Base-by-base conservation (phyloP, 1,139 yeast species). In the Zygoascus meyerae region DNA sequence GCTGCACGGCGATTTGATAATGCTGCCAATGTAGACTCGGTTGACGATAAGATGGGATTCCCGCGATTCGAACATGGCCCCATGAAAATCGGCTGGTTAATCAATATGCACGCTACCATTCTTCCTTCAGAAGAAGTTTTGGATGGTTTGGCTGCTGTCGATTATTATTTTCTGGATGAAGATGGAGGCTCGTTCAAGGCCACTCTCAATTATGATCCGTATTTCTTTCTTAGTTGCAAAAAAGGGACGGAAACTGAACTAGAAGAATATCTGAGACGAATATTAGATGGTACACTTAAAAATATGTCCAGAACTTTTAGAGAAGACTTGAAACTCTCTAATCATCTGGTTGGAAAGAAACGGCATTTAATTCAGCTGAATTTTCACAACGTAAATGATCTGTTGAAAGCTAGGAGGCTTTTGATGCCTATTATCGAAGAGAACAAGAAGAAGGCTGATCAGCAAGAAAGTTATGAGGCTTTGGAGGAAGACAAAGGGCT, bases 101-200 rank as follows among this genome's bases (percentile, higher is more conserved):
- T 83, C 34, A 90, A 90, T 60, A 86, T 90, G 70, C 69, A 64
- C 49, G 47, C 63, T 61, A 76, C 86, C 2, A 75, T 82, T 1
- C 66, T 82, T 7, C 77, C 81, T 14, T 70, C 78, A 29, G 76
- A 75, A 8, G 81, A 77, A 26, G 71, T 73, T 42, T 61, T 76
- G 14, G 71, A 79, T 2, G 95, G 94, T 8, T 72, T 78, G 42
- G 78, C 97, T 0, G 98, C 92, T 3, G 97, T 92, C 3, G 97
- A 92, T 60, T 89, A 85, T 65, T 94, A 94, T 63, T 94, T 94
- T 57, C 68, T 94, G n/a, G 97, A 92, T 62, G 96, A 87, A 59
- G 97, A 90, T 66, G 99, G 99, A 39, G 98, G 97, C 2, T 80
- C 86, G 34, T 94, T 94, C 71, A 92, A 90, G 63, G 82, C 90